Percentiles rank a stretch among this genome's conserved stretches.
phyloP scores from a whole-genome alignment of 768 basidiomycete species.

The Gelatoporia subvermispora region DNA sequence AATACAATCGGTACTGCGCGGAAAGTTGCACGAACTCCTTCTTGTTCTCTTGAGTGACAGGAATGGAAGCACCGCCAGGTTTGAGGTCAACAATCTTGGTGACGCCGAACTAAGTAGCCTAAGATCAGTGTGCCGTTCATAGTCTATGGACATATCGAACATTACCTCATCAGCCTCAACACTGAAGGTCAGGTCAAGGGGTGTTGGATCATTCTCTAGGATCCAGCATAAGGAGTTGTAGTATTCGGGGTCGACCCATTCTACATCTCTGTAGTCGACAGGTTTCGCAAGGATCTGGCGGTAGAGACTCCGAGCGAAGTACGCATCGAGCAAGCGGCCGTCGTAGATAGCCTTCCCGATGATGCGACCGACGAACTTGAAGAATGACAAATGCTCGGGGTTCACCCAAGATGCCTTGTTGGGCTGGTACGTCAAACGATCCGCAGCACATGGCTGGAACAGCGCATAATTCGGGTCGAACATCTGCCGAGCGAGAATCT shows the following conservation, averaged over 20 bases:
- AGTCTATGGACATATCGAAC: conserved; percentile 6
- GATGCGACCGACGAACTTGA: conserved; percentile 97
- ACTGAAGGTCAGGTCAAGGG: conserved; percentile 87
- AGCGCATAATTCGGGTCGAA: conserved; percentile 98
- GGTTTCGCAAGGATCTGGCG: conserved; percentile 90
- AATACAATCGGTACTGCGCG: conserved; percentile 88
- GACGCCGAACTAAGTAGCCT: conserved; percentile 68
- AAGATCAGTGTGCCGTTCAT: not conserved
- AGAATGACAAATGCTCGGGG: conserved; percentile 92
- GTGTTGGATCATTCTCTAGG: conserved; percentile 88
- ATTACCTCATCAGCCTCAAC: conserved; percentile 91
- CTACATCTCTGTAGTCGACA: conserved; percentile 93
- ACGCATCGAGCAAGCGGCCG: conserved; percentile 91
- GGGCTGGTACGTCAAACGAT: conserved; percentile 92
- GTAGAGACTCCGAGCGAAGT: conserved; percentile 96
- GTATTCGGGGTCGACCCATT: conserved; percentile 98
- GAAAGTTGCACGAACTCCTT: conserved; percentile 94
- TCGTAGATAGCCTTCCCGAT: conserved; percentile 99
- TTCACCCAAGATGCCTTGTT: conserved; percentile 93
- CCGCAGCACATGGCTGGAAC: conserved; percentile 97
- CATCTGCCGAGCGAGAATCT: conserved; percentile 96
- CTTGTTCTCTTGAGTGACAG: conserved; percentile 96
- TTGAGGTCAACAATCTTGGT: conserved; percentile 87
- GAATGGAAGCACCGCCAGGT: conserved; percentile 72
- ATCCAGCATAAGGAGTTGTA: conserved; percentile 99